Evolutionary conservation across 768 basidiomycete genomes (phyloP).

Genomic region (Termitomyces sp.): DNA sequence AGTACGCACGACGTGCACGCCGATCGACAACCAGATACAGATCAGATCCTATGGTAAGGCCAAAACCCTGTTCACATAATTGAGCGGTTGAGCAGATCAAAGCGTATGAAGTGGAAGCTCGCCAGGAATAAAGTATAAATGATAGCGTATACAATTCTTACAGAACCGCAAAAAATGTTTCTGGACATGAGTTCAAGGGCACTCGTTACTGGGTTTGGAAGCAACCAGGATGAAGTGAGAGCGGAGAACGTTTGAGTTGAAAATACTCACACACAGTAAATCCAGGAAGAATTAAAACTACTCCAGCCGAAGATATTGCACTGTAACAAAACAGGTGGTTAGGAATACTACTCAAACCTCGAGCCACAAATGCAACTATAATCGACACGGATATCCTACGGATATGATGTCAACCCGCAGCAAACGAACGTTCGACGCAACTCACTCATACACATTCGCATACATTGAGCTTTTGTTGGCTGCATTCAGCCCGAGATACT

Average conservation of each 20-base stretch:
- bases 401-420: not conserved
- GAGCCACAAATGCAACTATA: slow-evolving; percentile 76
- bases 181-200: slow-evolving; percentile 78
- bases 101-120: slow-evolving; percentile 12
- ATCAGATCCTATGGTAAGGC: slow-evolving; percentile 79
- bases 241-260: not conserved
- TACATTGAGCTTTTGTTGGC: slow-evolving; percentile 86
- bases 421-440: slow-evolving; percentile 8
- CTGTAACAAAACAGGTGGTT: slow-evolving; percentile 83
- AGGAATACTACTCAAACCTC: slow-evolving; percentile 71
- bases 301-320: slow-evolving; percentile 83
- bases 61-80: slow-evolving; percentile 56
- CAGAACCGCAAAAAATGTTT: slow-evolving; percentile 77
- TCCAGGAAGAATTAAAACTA: slow-evolving; percentile 87
- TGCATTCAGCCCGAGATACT: slow-evolving; percentile 76
- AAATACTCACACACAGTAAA: slow-evolving; percentile 69
- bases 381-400: slow-evolving; percentile 79
- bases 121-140: slow-evolving; percentile 83
- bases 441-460: slow-evolving; percentile 95
- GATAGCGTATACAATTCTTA: slow-evolving; percentile 80
- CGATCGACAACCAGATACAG: slow-evolving; percentile 69
- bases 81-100: not conserved
- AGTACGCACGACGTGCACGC: slow-evolving; percentile 45
- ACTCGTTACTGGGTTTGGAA: slow-evolving; percentile 52
- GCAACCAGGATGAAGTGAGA: not conserved